Conservation (phyloP, 2,329 filamentous ascomycete species). For the Fonsecaea monophora region DNA sequence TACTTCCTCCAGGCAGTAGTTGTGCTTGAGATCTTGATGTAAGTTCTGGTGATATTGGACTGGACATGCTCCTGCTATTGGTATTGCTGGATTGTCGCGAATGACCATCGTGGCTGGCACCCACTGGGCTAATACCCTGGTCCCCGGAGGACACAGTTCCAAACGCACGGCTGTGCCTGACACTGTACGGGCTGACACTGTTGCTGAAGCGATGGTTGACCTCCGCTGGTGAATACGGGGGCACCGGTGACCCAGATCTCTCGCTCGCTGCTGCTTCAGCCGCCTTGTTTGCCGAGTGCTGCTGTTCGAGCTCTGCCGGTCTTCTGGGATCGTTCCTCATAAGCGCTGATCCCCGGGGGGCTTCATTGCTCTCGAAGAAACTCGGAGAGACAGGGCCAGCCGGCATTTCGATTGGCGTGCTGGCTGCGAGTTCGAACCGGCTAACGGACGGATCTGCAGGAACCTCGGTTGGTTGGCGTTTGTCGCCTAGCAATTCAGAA, state of each 20-base stretch:
- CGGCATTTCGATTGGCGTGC: slow-evolving; percentile 39
- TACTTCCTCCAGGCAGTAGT: not conserved
- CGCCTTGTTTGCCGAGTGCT: slow-evolving; percentile 29
- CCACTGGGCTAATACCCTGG: slow-evolving; percentile 38
- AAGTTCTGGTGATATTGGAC: slow-evolving; percentile 32
- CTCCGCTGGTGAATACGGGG: slow-evolving; percentile 39
- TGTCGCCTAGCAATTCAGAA: slow-evolving; percentile 41
- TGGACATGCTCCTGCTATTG: slow-evolving; percentile 26
- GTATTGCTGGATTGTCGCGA: slow-evolving; percentile 29
- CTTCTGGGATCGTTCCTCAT: slow-evolving; percentile 34
- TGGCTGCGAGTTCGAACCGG: slow-evolving; percentile 38
- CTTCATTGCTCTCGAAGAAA: slow-evolving; percentile 30
- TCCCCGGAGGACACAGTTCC: slow-evolving; percentile 35
- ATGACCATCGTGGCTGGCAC: slow-evolving; percentile 24
- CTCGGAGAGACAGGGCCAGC: slow-evolving; percentile 36
- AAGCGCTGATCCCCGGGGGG: slow-evolving; percentile 13
- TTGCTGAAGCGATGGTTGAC: slow-evolving; percentile 30
- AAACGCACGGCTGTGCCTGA: slow-evolving; percentile 33
- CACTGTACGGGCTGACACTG: slow-evolving; percentile 38
- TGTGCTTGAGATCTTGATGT: slow-evolving; percentile 21
- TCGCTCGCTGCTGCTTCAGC: slow-evolving; percentile 30
- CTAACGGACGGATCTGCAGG: slow-evolving; percentile 38
- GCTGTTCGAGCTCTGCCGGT: slow-evolving; percentile 37
- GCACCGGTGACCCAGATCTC: slow-evolving; percentile 35
- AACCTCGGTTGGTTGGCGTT: slow-evolving; percentile 40